These are phyloP conservation scores for Annulohypoxylon maeteangense DNA, from an alignment of 495 filamentous ascomycete genomes.

Conservation along the genomic window DNA sequence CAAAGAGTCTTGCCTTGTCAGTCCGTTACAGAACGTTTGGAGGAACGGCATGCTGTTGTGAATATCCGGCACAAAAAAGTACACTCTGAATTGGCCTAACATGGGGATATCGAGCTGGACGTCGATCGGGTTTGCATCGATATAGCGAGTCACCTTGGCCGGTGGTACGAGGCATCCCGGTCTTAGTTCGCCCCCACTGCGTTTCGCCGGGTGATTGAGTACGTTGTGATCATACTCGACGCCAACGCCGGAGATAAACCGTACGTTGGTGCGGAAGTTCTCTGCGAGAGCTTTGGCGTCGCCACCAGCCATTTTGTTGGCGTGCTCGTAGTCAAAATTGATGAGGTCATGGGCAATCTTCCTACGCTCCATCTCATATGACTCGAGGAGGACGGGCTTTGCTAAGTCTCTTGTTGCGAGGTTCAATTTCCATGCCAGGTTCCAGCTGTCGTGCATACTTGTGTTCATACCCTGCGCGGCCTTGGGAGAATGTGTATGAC, in stretches of 20 bases:
- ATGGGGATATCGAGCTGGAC: constrained; percentile 78
- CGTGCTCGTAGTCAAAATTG: constrained; percentile 72
- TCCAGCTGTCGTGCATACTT: constrained; percentile 80
- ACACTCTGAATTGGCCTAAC: constrained; percentile 74
- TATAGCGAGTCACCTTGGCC: constrained; percentile 71
- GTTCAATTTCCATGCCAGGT: constrained; percentile 80
- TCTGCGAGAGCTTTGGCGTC: constrained; percentile 66
- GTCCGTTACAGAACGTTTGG: constrained; percentile 58
- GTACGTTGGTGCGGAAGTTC: constrained; percentile 73
- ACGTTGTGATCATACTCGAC: constrained; percentile 69
- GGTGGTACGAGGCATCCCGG: constrained; percentile 71
- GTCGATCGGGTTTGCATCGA: constrained; percentile 77
- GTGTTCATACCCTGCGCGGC: constrained; percentile 82
- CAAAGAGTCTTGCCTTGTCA: constrained; percentile 55
- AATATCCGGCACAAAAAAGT: constrained; percentile 69
- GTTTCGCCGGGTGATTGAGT: constrained; percentile 59
- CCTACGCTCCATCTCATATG: constrained; percentile 72
- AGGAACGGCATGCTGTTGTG: constrained; percentile 64
- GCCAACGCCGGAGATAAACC: constrained; percentile 73
- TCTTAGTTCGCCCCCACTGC: constrained; percentile 57
- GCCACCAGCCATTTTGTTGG: constrained; percentile 66
- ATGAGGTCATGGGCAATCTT: constrained; percentile 73
- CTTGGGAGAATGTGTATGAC: constrained; percentile 80
- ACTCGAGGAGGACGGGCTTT: constrained; percentile 63
- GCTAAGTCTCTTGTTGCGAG: constrained; percentile 68